Evolutionary conservation across 306 rosid genomes (phyloP).

Genomic region (Betula pendula): DNA sequence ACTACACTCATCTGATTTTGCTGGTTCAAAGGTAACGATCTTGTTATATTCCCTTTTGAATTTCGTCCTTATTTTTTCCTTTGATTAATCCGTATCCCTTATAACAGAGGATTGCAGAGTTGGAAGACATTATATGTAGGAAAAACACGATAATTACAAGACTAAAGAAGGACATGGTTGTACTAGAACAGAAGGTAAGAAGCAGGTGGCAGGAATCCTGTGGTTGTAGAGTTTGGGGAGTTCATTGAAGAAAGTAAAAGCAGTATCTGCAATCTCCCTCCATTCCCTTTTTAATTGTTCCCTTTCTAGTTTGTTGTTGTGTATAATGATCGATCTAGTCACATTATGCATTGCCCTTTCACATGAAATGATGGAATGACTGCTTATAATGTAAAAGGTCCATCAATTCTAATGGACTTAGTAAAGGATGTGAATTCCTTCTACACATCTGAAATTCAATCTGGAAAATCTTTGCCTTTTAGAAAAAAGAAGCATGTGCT

Average conservation of each 20-base stretch:
- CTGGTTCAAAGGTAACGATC: no score
- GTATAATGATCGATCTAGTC: not conserved
- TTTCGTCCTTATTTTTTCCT: conserved; percentile 1
- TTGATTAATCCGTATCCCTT: conserved; percentile 9
- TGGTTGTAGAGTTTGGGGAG: not conserved
- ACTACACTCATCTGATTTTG: conserved; percentile 52
- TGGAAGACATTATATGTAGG: conserved; percentile 73
- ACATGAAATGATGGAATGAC: not conserved
- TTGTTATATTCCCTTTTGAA: no score
- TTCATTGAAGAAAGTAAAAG: not conserved
- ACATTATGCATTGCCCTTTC: not conserved
- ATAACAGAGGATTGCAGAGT: conserved; percentile 65
- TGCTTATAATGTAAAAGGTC: no score
- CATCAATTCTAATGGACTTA: no score
- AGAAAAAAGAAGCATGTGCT: not conserved
- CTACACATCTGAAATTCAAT: not conserved
- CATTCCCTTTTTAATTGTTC: no score
- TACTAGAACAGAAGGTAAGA: conserved; percentile 81
- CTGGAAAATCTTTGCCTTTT: not conserved
- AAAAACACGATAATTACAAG: conserved; percentile 67
- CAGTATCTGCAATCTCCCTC: not conserved
- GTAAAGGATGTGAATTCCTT: not conserved
- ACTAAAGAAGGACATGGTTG: conserved; percentile 74
- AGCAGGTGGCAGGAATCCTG: not conserved
- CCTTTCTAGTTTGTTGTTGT: not conserved